Percentiles rank a stretch among this genome's conserved stretches.
Conservation (phyloP, 2,329 filamentous ascomycete species). For the Penicillium expansum region DNA sequence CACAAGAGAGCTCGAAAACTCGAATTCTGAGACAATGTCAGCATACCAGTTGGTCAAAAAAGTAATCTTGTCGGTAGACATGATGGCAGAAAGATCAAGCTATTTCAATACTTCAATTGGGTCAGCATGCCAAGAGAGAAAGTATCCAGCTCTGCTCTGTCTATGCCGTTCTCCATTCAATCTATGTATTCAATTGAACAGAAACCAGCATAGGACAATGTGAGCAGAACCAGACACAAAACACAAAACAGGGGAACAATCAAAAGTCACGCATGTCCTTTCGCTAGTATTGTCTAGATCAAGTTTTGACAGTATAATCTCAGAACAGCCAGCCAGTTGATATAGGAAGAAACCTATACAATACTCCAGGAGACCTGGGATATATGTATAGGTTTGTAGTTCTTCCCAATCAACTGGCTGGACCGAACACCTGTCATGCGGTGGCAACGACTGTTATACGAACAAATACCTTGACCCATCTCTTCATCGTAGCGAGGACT, state of each 20-base stretch:
- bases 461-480: slow-evolving; percentile 45
- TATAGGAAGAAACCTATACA: slow-evolving; percentile 15
- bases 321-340: slow-evolving; percentile 53
- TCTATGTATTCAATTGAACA: slow-evolving; percentile 3
- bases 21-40: slow-evolving; percentile 12
- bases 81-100: slow-evolving; percentile 47
- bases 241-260: slow-evolving; percentile 36
- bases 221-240: slow-evolving; percentile 9
- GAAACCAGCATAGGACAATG: background rate
- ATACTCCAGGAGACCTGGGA: background rate
- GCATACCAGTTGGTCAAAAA: slow-evolving; percentile 79
- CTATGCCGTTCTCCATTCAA: background rate
- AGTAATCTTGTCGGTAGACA: slow-evolving; percentile 82
- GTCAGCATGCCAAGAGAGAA: slow-evolving; percentile 31
- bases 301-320: slow-evolving; percentile 80
- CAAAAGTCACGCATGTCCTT: slow-evolving; percentile 76
- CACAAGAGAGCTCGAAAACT: background rate
- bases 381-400: background rate
- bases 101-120: slow-evolving; percentile 24
- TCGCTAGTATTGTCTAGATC: slow-evolving; percentile 85
- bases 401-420: slow-evolving; percentile 3
- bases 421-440: slow-evolving; percentile 47
- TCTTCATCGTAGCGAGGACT: slow-evolving; percentile 29
- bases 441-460: slow-evolving; percentile 40
- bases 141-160: slow-evolving; percentile 11